phyloP scores from a whole-genome alignment of 495 filamentous ascomycete species.

The Trichoderma virens region DNA sequence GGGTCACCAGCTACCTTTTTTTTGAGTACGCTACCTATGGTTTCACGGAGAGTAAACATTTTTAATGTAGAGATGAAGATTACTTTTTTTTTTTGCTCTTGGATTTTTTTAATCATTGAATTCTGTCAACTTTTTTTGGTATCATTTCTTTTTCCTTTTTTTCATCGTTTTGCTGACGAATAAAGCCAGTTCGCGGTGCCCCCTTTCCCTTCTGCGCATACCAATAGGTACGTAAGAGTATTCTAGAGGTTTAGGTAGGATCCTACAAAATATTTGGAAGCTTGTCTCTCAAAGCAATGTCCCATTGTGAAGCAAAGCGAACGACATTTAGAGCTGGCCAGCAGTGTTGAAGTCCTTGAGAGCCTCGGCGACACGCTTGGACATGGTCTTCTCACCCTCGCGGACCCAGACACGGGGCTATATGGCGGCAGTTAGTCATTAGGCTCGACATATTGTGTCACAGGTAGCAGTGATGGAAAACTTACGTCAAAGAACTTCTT shows the following conservation, averaged over 20 bases:
- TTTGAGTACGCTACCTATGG: not conserved
- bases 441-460: not conserved
- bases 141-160: not conserved
- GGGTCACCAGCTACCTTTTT: not conserved
- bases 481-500: constrained; percentile 89
- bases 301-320: not conserved
- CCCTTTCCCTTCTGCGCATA: not conserved
- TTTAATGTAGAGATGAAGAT: constrained; percentile 1
- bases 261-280: not conserved
- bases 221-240: not conserved
- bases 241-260: not conserved
- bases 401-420: constrained; percentile 63
- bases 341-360: constrained; percentile 90
- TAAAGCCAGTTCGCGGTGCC: not conserved
- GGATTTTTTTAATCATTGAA: not conserved
- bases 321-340: constrained; percentile 67
- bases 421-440: not conserved
- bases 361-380: constrained; percentile 65
- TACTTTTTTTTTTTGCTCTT: not conserved
- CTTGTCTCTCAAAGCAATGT: not conserved
- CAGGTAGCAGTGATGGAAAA: not conserved
- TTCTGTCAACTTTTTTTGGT: not conserved
- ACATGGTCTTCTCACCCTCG: constrained; percentile 97
- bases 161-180: not conserved
- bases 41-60: not conserved